These are phyloP conservation scores for Porpolomopsis calyptriformis DNA, from an alignment of 768 basidiomycete genomes.

Conservation along the genomic window DNA sequence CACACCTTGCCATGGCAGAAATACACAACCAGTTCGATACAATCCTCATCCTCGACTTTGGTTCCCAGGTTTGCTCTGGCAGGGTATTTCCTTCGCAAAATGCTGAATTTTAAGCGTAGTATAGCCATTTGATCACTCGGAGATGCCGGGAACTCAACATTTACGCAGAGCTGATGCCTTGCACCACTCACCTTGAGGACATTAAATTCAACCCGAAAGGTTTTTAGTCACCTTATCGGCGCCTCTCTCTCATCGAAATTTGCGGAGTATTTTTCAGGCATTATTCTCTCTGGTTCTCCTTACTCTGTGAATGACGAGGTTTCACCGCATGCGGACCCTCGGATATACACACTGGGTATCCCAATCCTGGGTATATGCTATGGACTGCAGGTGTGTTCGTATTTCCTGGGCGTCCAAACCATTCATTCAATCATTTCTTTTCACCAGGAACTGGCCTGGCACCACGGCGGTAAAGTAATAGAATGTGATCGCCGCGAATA, in stretches of 20 bases:
- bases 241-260: background rate
- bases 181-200: slow-evolving; percentile 82
- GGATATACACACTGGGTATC: slow-evolving; percentile 76
- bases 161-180: slow-evolving; percentile 96
- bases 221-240: slow-evolving; percentile 17
- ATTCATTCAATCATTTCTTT: too few relatives aligned
- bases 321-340: slow-evolving; percentile 90
- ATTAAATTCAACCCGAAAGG: slow-evolving; percentile 93
- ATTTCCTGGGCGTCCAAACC: background rate
- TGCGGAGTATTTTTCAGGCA: slow-evolving; percentile 35
- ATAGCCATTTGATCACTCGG: slow-evolving; percentile 94
- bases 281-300: slow-evolving; percentile 95
- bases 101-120: slow-evolving; percentile 35
- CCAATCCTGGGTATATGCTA: slow-evolving; percentile 97
- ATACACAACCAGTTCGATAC: slow-evolving; percentile 96
- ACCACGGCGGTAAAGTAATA: slow-evolving; percentile 71
- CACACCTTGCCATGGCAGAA: slow-evolving; percentile 47
- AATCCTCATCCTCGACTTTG: slow-evolving; percentile 93
- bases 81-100: background rate
- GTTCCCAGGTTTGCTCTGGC: slow-evolving; percentile 64
- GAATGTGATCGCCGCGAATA: slow-evolving; percentile 91
- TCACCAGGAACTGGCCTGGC: slow-evolving; percentile 84
- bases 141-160: slow-evolving; percentile 96
- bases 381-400: slow-evolving; percentile 67
- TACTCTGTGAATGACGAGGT: slow-evolving; percentile 94